These are phyloP conservation scores for Rhodotorula sp. DNA, from an alignment of 1,284 basidiomycete genomes.

Conservation along the genomic window DNA sequence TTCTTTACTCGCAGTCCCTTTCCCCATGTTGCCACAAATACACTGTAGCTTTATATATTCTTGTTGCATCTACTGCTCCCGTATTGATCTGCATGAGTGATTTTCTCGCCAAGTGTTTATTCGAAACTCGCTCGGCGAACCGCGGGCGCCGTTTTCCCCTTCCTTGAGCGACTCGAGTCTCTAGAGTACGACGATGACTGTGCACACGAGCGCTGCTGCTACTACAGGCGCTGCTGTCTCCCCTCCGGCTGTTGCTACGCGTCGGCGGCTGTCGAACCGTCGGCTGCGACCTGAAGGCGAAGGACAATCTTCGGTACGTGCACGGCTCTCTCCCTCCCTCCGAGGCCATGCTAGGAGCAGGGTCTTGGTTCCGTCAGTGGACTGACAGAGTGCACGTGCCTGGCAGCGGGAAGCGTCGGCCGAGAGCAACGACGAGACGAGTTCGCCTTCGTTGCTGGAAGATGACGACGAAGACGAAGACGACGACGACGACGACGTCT, in stretches of 20 bases:
- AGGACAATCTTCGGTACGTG: conserved; percentile 23
- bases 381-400: too few relatives aligned
- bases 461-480: conserved; percentile 16
- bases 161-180: neutral
- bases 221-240: neutral
- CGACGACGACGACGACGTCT: neutral
- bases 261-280: neutral
- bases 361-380: too few relatives aligned
- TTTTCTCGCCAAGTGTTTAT: too few relatives aligned
- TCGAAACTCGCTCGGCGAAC: too few relatives aligned
- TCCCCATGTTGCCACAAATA: neutral
- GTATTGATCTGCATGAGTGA: too few relatives aligned
- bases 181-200: conserved; percentile 4
- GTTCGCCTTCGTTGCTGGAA: conserved; percentile 9
- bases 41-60: too few relatives aligned
- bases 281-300: conserved; percentile 20
- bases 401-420: conserved; percentile 41
- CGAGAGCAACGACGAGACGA: conserved; percentile 38
- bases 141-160: too few relatives aligned
- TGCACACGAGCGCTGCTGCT: neutral
- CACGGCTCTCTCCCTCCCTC: neutral
- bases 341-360: neutral
- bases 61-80: too few relatives aligned
- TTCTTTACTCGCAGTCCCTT: too few relatives aligned
- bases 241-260: neutral